These are phyloP conservation scores for Pseudogymnoascus sp. DNA, from an alignment of 2,329 filamentous ascomycete species.

Conservation along the genomic window DNA sequence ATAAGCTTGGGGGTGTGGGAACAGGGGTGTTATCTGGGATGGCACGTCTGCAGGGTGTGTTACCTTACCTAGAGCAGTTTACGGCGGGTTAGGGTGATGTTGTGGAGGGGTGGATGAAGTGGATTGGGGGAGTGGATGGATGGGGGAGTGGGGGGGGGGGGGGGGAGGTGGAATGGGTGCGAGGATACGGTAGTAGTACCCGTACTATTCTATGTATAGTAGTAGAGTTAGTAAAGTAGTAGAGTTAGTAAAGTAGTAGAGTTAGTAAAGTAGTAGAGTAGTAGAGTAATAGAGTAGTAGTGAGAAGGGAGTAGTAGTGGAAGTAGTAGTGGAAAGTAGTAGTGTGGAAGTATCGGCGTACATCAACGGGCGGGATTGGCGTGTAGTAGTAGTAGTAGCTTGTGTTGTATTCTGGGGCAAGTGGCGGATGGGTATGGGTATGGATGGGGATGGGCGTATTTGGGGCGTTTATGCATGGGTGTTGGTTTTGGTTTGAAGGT, in stretches of 20 bases:
- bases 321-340: too few relatives aligned
- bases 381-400: slow-evolving; percentile 5
- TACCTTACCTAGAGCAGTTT: slow-evolving; percentile 37
- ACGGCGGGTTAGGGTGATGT: slow-evolving; percentile 40
- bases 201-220: background rate
- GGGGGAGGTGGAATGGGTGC: background rate
- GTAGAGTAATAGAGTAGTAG: background rate
- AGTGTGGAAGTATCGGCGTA: background rate
- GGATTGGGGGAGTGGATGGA: background rate
- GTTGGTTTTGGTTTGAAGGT: background rate
- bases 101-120: slow-evolving; percentile 33
- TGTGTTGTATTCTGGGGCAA: background rate
- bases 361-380: slow-evolving; percentile 25
- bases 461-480: background rate
- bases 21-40: slow-evolving; percentile 14
- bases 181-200: background rate
- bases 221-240: background rate
- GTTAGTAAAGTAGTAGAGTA: background rate
- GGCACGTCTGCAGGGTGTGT: slow-evolving; percentile 14
- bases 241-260: background rate
- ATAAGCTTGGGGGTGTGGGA: slow-evolving; percentile 4
- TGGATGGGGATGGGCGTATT: background rate
- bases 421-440: background rate
- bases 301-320: too few relatives aligned
- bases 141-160: too few relatives aligned